phyloP scores from a whole-genome alignment of 352 stramenopile genomes.

The Elongisporangium prolatum region DNA sequence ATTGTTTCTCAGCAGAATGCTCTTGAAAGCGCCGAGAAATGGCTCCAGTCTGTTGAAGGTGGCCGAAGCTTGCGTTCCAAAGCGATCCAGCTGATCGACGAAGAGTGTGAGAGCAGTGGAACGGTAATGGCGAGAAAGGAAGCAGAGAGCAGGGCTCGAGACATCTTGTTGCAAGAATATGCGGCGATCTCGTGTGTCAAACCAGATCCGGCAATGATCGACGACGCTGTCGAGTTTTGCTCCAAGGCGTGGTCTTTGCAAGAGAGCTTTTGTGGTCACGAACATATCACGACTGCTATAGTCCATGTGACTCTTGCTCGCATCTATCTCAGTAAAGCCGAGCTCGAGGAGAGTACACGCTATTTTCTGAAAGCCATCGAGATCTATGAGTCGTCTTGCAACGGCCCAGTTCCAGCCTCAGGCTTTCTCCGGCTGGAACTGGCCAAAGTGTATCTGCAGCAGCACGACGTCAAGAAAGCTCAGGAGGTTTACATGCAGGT shows the following conservation, averaged over 20 bases:
- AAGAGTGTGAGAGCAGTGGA: slow-evolving; percentile 5
- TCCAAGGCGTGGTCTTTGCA: slow-evolving; percentile 61
- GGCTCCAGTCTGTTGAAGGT: slow-evolving; percentile 48
- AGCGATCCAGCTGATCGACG: slow-evolving; percentile 34
- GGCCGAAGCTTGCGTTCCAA: slow-evolving; percentile 33
- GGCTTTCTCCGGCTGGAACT: slow-evolving; percentile 57
- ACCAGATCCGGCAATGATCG: slow-evolving; percentile 28
- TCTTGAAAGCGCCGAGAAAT: slow-evolving; percentile 37
- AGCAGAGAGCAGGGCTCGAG: slow-evolving; percentile 33
- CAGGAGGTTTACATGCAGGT: slow-evolving; percentile 26
- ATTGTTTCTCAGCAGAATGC: slow-evolving; percentile 40
- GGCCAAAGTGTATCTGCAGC: slow-evolving; percentile 45
- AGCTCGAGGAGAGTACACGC: slow-evolving; percentile 28
- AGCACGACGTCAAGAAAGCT: slow-evolving; percentile 10
- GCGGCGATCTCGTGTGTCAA: slow-evolving; percentile 17
- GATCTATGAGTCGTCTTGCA: slow-evolving; percentile 54
- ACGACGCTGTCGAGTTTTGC: slow-evolving; percentile 64
- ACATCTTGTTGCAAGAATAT: slow-evolving; percentile 35
- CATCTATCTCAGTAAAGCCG: slow-evolving; percentile 34
- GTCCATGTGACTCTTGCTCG: slow-evolving; percentile 55
- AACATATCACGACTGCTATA: slow-evolving; percentile 46
- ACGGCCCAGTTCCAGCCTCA: slow-evolving; percentile 47
- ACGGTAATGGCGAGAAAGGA: slow-evolving; percentile 45
- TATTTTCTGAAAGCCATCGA: slow-evolving; percentile 43
- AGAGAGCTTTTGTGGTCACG: slow-evolving; percentile 34